phyloP scores from a whole-genome alignment of 129 eudicot species.

The Ambrosia artemisiifolia region DNA sequence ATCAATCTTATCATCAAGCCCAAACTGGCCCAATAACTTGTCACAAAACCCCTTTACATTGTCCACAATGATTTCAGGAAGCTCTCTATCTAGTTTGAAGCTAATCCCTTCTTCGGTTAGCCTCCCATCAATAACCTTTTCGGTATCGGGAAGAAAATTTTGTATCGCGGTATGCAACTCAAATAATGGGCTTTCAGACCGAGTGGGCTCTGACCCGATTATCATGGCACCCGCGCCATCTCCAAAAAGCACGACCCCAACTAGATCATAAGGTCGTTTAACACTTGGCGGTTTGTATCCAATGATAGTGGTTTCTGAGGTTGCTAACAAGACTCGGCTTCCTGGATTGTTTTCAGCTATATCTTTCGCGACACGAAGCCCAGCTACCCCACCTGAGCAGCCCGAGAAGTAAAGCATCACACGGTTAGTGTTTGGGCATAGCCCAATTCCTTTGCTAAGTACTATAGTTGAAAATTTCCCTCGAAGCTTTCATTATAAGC shows the following conservation, averaged over 20 bases:
- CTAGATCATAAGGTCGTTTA: slow-evolving; percentile 84
- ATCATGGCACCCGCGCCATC: slow-evolving; percentile 93
- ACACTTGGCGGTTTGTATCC: slow-evolving; percentile 43
- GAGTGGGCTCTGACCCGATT: slow-evolving; percentile 54
- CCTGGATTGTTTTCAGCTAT: slow-evolving; percentile 97
- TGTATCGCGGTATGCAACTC: slow-evolving; percentile 76
- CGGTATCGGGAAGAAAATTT: slow-evolving; percentile 73
- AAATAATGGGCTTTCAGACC: slow-evolving; percentile 63
- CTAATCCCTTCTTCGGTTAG: slow-evolving; percentile 92
- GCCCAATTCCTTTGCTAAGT: slow-evolving; percentile 76
- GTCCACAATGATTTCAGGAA: slow-evolving; percentile 88
- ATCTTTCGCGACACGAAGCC: slow-evolving; percentile 66
- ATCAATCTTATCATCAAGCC: not conserved
- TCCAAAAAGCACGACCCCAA: slow-evolving; percentile 29
- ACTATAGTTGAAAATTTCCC: not conserved
- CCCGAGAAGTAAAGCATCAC: slow-evolving; percentile 67
- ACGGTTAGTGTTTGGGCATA: slow-evolving; percentile 66
- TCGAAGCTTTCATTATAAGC: too few relatives aligned
- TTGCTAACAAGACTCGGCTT: slow-evolving; percentile 71
- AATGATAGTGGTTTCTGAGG: slow-evolving; percentile 87
- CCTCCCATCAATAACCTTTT: slow-evolving; percentile 81
- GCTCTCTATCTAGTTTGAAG: slow-evolving; percentile 66
- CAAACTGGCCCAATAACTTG: slow-evolving; percentile 47
- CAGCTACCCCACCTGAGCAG: slow-evolving; percentile 9
- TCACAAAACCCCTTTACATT: slow-evolving; percentile 65